Conservation (phyloP, 352 stramenopile species). For the Globisporangium polare region DNA sequence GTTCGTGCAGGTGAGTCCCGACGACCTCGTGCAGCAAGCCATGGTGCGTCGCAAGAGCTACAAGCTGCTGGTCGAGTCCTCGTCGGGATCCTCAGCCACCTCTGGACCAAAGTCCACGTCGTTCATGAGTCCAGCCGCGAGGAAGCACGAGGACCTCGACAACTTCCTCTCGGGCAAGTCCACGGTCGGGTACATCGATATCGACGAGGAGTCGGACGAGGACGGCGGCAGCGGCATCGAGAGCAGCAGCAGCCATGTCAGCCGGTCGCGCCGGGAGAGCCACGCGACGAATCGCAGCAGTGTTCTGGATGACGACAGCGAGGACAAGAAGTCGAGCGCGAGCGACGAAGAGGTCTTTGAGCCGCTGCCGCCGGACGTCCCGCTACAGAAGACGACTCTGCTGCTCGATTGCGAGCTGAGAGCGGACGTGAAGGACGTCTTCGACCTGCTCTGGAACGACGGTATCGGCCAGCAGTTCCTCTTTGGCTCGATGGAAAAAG, state of each 20-base stretch:
- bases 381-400: conserved; percentile 57
- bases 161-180: conserved; percentile 22
- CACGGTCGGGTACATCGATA: conserved; percentile 44
- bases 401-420: conserved; percentile 69
- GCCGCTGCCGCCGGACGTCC: conserved; percentile 42
- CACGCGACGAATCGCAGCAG: neutral
- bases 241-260: neutral
- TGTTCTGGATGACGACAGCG: conserved; percentile 20
- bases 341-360: conserved; percentile 64
- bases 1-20: conserved; percentile 24
- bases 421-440: conserved; percentile 54
- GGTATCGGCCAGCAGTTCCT: conserved; percentile 48
- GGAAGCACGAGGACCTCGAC: conserved; percentile 1
- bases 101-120: neutral
- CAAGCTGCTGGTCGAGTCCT: conserved; percentile 34
- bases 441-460: conserved; percentile 69
- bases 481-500: conserved; percentile 41
- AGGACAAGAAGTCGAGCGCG: conserved; percentile 33
- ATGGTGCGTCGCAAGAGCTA: conserved; percentile 58
- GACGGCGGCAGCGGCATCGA: neutral
- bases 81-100: neutral
- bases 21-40: conserved; percentile 47
- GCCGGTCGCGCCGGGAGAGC: neutral
- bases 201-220: conserved; percentile 24
- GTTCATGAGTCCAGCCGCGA: neutral